Evolutionary conservation across 257 asterid species (phyloP).

Genomic region (Nicotiana obtusifolia): DNA sequence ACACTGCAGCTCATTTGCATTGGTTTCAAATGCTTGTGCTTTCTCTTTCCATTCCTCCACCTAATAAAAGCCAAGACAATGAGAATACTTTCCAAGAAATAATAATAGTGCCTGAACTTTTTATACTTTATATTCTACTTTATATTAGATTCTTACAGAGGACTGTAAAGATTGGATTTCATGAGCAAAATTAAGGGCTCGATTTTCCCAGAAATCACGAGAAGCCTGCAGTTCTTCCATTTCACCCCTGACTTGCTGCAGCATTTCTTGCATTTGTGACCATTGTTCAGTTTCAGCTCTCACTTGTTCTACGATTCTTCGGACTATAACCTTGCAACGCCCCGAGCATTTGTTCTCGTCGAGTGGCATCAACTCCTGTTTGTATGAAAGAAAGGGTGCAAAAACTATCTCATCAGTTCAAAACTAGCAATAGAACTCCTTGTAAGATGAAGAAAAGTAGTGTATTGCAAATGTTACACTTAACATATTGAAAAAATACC

Average conservation of each 20-base stretch:
- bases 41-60: slow-evolving; percentile 70
- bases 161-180: slow-evolving; percentile 45
- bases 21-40: slow-evolving; percentile 42
- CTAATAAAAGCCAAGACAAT: slow-evolving; percentile 22
- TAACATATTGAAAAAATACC: neutral
- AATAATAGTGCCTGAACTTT: no score
- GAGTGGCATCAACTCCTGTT: slow-evolving; percentile 33
- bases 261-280: slow-evolving; percentile 94
- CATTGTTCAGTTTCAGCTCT: slow-evolving; percentile 91
- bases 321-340: slow-evolving; percentile 63
- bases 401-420: neutral
- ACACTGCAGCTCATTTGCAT: slow-evolving; percentile 36
- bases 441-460: neutral
- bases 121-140: no score
- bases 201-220: slow-evolving; percentile 72
- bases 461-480: neutral
- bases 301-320: slow-evolving; percentile 71
- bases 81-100: neutral
- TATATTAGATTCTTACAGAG: slow-evolving; percentile 34
- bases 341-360: slow-evolving; percentile 69
- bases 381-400: neutral
- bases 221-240: slow-evolving; percentile 72
- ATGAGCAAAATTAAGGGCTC: slow-evolving; percentile 37
- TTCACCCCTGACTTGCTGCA: slow-evolving; percentile 64
- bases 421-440: neutral